Conservation (phyloP, 2,329 filamentous ascomycete species). For the Aspergillus sp. region DNA sequence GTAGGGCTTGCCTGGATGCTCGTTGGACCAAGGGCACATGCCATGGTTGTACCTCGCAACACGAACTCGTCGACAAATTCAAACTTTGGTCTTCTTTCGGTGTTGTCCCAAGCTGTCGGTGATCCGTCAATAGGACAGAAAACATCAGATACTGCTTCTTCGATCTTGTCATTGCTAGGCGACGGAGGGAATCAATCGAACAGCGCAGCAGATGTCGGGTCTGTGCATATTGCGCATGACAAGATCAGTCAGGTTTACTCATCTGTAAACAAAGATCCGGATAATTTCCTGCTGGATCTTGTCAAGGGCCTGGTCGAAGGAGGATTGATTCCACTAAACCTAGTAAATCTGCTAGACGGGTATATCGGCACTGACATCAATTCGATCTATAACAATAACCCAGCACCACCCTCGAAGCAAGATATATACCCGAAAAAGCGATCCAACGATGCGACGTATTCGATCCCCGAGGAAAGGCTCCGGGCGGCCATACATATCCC, state of each 20-base stretch:
- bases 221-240: background rate
- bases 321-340: slow-evolving; percentile 11
- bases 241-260: background rate
- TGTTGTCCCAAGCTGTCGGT: background rate
- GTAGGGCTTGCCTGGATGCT: background rate
- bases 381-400: slow-evolving; percentile 12
- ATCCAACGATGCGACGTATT: slow-evolving; percentile 44
- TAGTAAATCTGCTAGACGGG: slow-evolving; percentile 10
- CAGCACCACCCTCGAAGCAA: background rate
- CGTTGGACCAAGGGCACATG: background rate
- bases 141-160: background rate
- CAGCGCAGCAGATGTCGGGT: background rate
- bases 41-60: background rate
- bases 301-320: background rate
- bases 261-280: background rate
- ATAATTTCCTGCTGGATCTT: background rate
- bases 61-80: background rate
- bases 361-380: slow-evolving; percentile 11
- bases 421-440: slow-evolving; percentile 14
- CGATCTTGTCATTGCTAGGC: background rate
- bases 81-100: background rate
- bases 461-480: slow-evolving; percentile 40
- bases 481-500: slow-evolving; percentile 50
- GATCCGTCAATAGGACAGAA: background rate
- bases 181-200: background rate